Evolutionary conservation across 371 early-diverging fungal genomes (phyloP).

Genomic region (Apophysomyces sp.): DNA sequence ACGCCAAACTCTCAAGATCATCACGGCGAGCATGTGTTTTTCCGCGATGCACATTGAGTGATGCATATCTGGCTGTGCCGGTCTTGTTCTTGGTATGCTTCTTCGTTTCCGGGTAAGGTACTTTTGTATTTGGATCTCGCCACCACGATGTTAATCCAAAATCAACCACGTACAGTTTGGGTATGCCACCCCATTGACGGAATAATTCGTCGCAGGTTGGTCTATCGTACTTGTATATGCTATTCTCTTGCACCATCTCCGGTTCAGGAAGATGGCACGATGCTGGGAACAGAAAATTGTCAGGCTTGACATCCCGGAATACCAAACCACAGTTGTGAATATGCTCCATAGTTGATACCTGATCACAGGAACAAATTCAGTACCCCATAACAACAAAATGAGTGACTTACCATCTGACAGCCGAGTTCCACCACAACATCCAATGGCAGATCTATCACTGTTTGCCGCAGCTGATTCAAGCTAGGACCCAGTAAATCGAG

Average conservation of each 20-base stretch:
- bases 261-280: slow-evolving; percentile 33
- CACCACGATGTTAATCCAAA: slow-evolving; percentile 58
- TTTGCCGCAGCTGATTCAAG: slow-evolving; percentile 82
- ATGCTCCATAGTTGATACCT: slow-evolving; percentile 96
- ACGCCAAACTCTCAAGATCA: slow-evolving; percentile 63
- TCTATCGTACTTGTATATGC: slow-evolving; percentile 7
- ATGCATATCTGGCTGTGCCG: slow-evolving; percentile 68
- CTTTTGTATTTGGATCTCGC: slow-evolving; percentile 45
- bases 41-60: slow-evolving; percentile 61
- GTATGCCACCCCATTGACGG: slow-evolving; percentile 21
- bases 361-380: slow-evolving; percentile 5
- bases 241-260: slow-evolving; percentile 25
- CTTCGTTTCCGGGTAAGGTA: slow-evolving; percentile 47
- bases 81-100: slow-evolving; percentile 50
- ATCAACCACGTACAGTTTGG: slow-evolving; percentile 46
- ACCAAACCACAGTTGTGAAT: slow-evolving; percentile 90
- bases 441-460: slow-evolving; percentile 44
- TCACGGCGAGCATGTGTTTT: slow-evolving; percentile 58
- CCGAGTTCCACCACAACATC: slow-evolving; percentile 54
- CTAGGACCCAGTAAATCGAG: slow-evolving; percentile 97
- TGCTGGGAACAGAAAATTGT: slow-evolving; percentile 88
- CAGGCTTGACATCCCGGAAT: slow-evolving; percentile 90
- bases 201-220: slow-evolving; percentile 14
- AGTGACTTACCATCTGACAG: slow-evolving; percentile 52
- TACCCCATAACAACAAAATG: background rate